These are phyloP conservation scores for Didymella sp. DNA, from an alignment of 2,329 filamentous ascomycete genomes.

Conservation along the genomic window DNA sequence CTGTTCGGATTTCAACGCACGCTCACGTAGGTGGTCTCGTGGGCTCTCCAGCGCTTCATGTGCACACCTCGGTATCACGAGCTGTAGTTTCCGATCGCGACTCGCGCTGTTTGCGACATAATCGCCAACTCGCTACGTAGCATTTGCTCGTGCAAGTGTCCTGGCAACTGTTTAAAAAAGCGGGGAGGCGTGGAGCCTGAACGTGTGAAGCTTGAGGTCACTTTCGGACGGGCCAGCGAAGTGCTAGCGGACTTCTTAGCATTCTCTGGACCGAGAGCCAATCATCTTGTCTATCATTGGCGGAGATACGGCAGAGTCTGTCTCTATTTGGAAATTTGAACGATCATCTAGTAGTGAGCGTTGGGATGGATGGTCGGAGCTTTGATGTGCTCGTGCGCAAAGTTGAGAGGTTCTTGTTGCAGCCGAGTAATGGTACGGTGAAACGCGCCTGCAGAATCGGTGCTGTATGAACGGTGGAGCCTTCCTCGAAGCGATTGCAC, in stretches of 20 bases:
- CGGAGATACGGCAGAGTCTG: background rate
- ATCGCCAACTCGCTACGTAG: background rate
- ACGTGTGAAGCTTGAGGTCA: slow-evolving; percentile 1
- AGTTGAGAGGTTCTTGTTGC: background rate
- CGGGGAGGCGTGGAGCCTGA: slow-evolving; percentile 7
- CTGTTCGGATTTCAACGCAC: background rate
- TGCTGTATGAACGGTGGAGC: background rate
- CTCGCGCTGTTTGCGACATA: background rate
- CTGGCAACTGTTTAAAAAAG: slow-evolving; percentile 9
- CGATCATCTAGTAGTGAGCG: background rate
- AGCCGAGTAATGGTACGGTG: background rate
- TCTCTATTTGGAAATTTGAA: slow-evolving; percentile 19
- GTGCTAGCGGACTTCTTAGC: slow-evolving; percentile 14
- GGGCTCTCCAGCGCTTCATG: slow-evolving; percentile 5
- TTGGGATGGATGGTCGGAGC: background rate
- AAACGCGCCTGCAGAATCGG: background rate
- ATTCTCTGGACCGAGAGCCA: slow-evolving; percentile 9
- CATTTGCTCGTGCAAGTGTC: slow-evolving; percentile 3
- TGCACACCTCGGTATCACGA: slow-evolving; percentile 15
- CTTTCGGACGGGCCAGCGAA: background rate
- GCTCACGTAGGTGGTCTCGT: background rate
- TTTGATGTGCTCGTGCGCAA: background rate
- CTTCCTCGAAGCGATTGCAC: background rate
- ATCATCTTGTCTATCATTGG: background rate
- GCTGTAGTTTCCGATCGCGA: background rate